phyloP scores from a whole-genome alignment of 306 rosid species.

The Vicia villosa region DNA sequence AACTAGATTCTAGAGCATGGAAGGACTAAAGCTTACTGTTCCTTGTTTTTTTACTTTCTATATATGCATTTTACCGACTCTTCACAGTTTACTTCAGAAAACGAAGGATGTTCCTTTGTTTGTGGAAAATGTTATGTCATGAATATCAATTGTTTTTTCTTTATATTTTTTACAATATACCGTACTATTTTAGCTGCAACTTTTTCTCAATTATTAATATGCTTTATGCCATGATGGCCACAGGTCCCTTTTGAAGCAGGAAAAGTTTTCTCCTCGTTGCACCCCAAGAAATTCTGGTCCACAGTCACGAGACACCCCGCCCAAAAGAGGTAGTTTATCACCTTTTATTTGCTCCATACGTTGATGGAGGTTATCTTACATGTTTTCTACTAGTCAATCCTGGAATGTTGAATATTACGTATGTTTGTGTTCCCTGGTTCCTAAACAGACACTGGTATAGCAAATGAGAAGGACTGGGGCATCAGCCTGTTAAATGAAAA shows the following conservation, averaged over 20 bases:
- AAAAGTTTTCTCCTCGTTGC: slow-evolving; percentile 74
- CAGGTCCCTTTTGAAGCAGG: slow-evolving; percentile 72
- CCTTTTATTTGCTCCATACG: slow-evolving; percentile 16
- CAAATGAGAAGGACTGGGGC: slow-evolving; percentile 97
- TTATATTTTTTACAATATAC: slow-evolving; percentile 22
- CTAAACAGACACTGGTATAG: slow-evolving; percentile 86
- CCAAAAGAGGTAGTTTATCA: slow-evolving; percentile 73
- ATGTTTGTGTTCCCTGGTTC: slow-evolving; percentile 35
- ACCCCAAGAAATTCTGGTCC: slow-evolving; percentile 74
- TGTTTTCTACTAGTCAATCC: slow-evolving; percentile 26
- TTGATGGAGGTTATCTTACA: slow-evolving; percentile 14
- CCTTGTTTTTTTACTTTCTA: background rate
- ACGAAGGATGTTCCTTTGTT: slow-evolving; percentile 8
- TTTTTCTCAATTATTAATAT: slow-evolving; percentile 30
- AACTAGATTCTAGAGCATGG: slow-evolving; percentile 11
- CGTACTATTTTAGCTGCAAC: slow-evolving; percentile 8
- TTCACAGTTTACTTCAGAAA: slow-evolving; percentile 24
- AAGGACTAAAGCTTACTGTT: slow-evolving; percentile 6
- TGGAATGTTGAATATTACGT: slow-evolving; percentile 24
- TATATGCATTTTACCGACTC: slow-evolving; percentile 8
- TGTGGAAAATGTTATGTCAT: slow-evolving; percentile 10
- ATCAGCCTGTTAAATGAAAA: slow-evolving; percentile 76
- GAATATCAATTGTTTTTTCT: slow-evolving; percentile 27
- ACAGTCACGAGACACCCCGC: slow-evolving; percentile 94
- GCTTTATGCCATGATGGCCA: slow-evolving; percentile 29